Evolutionary conservation across 441 rosid species (phyloP).

Genomic region (Bruguiera hainesii): DNA sequence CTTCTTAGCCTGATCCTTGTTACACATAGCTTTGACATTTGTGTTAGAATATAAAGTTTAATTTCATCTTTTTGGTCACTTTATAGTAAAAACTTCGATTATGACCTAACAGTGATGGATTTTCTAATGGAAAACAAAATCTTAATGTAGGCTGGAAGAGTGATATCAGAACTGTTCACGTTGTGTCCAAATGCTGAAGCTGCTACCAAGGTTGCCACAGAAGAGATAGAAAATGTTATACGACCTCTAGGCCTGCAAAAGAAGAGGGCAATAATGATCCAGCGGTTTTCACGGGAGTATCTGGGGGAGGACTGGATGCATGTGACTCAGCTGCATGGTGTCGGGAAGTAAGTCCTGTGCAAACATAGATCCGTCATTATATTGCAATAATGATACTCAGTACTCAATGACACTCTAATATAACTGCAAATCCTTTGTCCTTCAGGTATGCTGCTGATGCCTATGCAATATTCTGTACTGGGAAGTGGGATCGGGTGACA

Average conservation of each 20-base stretch:
- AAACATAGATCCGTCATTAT: not conserved
- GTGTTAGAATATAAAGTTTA: no score
- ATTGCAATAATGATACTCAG: not conserved
- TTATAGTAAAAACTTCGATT: not conserved
- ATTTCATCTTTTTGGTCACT: no score
- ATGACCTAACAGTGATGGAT: not conserved
- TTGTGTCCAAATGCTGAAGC: slow-evolving; percentile 56
- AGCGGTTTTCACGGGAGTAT: slow-evolving; percentile 48
- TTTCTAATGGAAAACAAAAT: not conserved
- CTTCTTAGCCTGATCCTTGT: no score
- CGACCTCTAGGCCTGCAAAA: slow-evolving; percentile 51
- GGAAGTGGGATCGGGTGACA: slow-evolving; percentile 46
- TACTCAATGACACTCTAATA: no score
- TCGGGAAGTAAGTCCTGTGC: slow-evolving; percentile 52
- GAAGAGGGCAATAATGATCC: slow-evolving; percentile 60
- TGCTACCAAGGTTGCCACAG: slow-evolving; percentile 38
- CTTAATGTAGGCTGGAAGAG: slow-evolving; percentile 40
- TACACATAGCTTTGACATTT: no score
- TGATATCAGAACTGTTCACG: slow-evolving; percentile 43
- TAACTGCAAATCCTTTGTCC: not conserved
- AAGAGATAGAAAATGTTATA: slow-evolving; percentile 42
- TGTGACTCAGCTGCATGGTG: slow-evolving; percentile 64
- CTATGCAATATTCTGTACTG: slow-evolving; percentile 72
- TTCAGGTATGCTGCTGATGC: slow-evolving; percentile 77
- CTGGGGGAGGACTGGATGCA: slow-evolving; percentile 58